Base-by-base conservation (phyloP, 768 basidiomycete species). In the Gymnopilus junonius region DNA sequence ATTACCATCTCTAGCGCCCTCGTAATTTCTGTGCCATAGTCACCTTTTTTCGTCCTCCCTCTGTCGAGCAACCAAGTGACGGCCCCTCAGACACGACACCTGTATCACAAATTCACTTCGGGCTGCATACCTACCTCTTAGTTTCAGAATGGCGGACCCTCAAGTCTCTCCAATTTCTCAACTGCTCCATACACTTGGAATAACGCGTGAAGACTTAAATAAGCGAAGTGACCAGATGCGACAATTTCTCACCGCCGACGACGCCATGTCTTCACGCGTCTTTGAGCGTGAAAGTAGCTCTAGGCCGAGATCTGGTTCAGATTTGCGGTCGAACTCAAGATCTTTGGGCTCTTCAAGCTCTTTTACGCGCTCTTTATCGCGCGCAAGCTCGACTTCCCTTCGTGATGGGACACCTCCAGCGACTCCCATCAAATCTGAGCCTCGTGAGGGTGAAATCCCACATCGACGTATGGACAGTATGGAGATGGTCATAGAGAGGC, bases 171-270 rank as follows among this genome's bases (percentile, higher is more conserved):
- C 92, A 35, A 91, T 92, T 29, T 89, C 89, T 32, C 86, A 87
- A 67, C 83, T 93, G 23, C 78, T 93, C 35, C 80, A 85, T 68
- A 86, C 86, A 17, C 82, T 93, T 42, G 91, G 91, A 55, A 82
- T 93, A 71, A 92, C 92, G 67, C 85, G 90, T 74, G 87, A 91
- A 70, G 92, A 93, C 76, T 79, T 93, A 60, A 73, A 80, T 68
- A 82, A 85, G 71, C 89, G 86, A 71, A 91, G 88, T 69, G 83
- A 89, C 77, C 85, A 92, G 73, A 93, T 93, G 91, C 88, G 91
- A 56, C 86, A 87, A 68, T 92, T 91, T 79, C 81, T 92, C 67
- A 88, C 85, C 34, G 76, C 85, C 31, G 83, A 87, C 70, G 78
- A 79, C 69, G 71, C 77, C 56, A 72, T 74, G 59, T 73, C 82